These are phyloP conservation scores for Geotrichum aggregatum DNA, from an alignment of 1,139 yeast species.

Conservation along the genomic window DNA sequence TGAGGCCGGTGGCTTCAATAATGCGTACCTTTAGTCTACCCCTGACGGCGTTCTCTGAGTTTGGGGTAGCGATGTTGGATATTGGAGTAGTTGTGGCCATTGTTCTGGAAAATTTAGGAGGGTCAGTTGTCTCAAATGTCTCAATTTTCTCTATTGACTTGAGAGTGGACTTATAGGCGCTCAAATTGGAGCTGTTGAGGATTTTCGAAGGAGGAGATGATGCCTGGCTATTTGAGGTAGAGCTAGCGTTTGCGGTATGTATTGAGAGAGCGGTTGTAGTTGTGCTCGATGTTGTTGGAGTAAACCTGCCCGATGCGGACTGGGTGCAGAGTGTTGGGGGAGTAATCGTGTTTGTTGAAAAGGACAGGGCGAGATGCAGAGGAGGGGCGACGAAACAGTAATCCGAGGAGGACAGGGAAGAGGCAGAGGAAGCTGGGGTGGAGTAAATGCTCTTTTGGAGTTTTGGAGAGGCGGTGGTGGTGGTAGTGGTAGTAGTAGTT, in stretches of 20 bases:
- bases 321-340: slow-evolving; percentile 5
- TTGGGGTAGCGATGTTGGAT: slow-evolving; percentile 13
- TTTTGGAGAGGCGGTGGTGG: slow-evolving; percentile 2
- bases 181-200: neutral
- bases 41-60: slow-evolving; percentile 18
- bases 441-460: slow-evolving; percentile 10
- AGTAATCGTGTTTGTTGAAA: neutral
- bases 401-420: slow-evolving; percentile 10
- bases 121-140: too few species aligned
- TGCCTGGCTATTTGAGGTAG: neutral
- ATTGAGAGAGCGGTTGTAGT: slow-evolving; percentile 13
- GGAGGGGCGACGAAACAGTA: slow-evolving; percentile 13
- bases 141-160: neutral
- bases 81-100: slow-evolving; percentile 25
- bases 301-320: slow-evolving; percentile 8
- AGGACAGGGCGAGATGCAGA: neutral
- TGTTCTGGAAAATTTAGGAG: too few species aligned
- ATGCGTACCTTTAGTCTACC: slow-evolving; percentile 81
- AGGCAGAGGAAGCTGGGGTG: slow-evolving; percentile 11
- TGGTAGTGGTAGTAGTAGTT: neutral
- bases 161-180: slow-evolving; percentile 8
- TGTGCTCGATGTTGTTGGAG: slow-evolving; percentile 11
- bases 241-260: neutral
- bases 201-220: slow-evolving; percentile 4
- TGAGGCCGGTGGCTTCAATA: slow-evolving; percentile 68